Evolutionary conservation across 192 early-diverging fungal genomes (phyloP).

Genomic region (Entophlyctis luteolus): DNA sequence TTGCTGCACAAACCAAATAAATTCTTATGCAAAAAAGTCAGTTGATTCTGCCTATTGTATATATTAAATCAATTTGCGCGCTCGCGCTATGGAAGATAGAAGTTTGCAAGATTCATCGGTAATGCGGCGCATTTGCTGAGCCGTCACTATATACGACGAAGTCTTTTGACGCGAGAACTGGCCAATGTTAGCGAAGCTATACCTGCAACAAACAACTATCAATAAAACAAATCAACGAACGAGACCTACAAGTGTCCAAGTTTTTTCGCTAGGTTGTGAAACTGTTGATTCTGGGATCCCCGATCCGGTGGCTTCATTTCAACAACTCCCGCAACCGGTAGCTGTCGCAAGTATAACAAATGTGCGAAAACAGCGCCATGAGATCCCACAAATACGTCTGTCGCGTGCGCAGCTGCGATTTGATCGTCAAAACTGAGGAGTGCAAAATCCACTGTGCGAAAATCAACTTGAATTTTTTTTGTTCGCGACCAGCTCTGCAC

Average conservation of each 20-base stretch:
- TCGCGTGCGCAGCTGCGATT: slow-evolving; percentile 9
- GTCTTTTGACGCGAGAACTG: no score
- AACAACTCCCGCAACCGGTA: slow-evolving; percentile 15
- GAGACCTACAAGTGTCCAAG: slow-evolving; percentile 7
- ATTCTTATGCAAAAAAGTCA: no score
- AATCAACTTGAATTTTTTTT: not conserved
- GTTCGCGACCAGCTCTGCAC: not conserved
- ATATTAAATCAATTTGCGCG: no score
- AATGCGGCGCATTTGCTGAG: no score
- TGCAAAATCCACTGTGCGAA: slow-evolving; percentile 29
- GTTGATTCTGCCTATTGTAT: no score
- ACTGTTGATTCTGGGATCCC: slow-evolving; percentile 18
- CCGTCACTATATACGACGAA: no score
- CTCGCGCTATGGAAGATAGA: no score
- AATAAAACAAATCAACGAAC: no score
- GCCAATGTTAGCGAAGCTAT: no score
- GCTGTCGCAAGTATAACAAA: slow-evolving; percentile 14
- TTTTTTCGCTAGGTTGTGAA: slow-evolving; percentile 20
- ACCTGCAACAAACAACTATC: no score
- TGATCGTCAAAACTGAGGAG: slow-evolving; percentile 15
- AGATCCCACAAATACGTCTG: slow-evolving; percentile 22
- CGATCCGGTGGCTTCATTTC: slow-evolving; percentile 28
- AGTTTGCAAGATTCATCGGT: no score
- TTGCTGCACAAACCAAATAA: no score
- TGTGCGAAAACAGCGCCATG: slow-evolving; percentile 25